phyloP scores from a whole-genome alignment of 768 basidiomycete genomes.

The Tephrocybe rancida region DNA sequence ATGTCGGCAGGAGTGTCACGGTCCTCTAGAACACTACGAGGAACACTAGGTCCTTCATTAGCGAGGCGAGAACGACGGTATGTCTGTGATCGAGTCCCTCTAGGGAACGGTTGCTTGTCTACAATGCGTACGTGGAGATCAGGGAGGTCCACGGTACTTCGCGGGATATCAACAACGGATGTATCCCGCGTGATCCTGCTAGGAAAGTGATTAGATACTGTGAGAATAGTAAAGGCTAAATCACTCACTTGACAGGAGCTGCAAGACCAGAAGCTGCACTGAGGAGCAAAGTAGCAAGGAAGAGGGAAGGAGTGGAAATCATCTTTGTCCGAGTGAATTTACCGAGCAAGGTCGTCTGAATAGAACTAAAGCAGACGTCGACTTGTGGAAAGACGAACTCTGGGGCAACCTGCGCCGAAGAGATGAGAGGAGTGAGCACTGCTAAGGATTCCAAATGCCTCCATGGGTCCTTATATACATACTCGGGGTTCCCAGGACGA shows the following conservation, averaged over 20 bases:
- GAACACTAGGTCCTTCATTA: constrained; percentile 23
- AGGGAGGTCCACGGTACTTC: constrained; percentile 24
- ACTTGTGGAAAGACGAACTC: constrained; percentile 44
- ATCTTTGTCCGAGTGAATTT: constrained; percentile 38
- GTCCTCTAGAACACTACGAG: constrained; percentile 26
- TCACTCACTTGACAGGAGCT: constrained; percentile 39
- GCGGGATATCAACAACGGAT: constrained; percentile 26
- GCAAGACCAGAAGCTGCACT: constrained; percentile 36
- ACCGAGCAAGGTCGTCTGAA: constrained; percentile 23
- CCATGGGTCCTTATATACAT: constrained; percentile 33
- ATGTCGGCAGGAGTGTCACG: constrained; percentile 23
- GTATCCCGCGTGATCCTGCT: constrained; percentile 29
- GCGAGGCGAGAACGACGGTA: constrained; percentile 29
- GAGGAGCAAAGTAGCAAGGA: constrained; percentile 41
- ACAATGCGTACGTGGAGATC: constrained; percentile 28
- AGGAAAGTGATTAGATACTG: neutral
- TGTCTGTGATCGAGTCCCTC: constrained; percentile 23
- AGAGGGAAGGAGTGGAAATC: constrained; percentile 40
- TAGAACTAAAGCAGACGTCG: constrained; percentile 31
- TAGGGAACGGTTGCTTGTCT: constrained; percentile 25
- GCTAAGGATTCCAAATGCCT: constrained; percentile 32
- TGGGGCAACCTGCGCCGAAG: constrained; percentile 50
- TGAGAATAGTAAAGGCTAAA: neutral
- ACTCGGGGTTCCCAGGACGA: constrained; percentile 28
- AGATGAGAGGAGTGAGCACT: constrained; percentile 44